phyloP scores from a whole-genome alignment of 345 rosid genomes.

The Citrus glauca region DNA sequence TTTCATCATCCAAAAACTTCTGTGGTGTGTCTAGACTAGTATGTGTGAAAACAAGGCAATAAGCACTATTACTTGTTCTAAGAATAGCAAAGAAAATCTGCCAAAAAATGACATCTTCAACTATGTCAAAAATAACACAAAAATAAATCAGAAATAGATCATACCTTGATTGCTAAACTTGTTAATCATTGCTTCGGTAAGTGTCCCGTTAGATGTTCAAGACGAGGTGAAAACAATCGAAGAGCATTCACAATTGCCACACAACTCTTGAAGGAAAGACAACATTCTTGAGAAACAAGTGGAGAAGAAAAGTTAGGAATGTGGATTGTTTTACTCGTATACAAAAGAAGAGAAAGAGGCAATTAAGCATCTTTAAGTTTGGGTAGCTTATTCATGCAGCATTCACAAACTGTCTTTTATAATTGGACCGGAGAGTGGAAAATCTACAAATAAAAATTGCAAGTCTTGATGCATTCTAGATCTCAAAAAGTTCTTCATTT shows the following conservation, averaged over 20 bases:
- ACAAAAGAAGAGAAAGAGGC: neutral
- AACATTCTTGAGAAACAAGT: slow-evolving; percentile 46
- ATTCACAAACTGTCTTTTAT: neutral
- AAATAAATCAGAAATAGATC: slow-evolving; percentile 1
- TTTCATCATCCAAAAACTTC: neutral
- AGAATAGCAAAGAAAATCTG: neutral
- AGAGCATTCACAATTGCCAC: slow-evolving; percentile 78
- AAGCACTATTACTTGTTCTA: neutral
- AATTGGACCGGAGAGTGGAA: neutral
- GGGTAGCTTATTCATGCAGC: neutral
- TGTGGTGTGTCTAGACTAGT: neutral
- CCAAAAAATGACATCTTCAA: neutral
- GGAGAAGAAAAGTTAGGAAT: too few relatives aligned
- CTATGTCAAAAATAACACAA: neutral
- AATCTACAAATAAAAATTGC: neutral
- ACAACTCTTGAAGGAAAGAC: slow-evolving; percentile 93
- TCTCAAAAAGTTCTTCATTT: too few relatives aligned
- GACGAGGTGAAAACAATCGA: slow-evolving; percentile 80
- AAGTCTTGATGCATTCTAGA: too few relatives aligned
- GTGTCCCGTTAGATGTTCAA: slow-evolving; percentile 28
- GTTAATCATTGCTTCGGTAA: slow-evolving; percentile 88
- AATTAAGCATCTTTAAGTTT: neutral
- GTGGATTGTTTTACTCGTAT: neutral
- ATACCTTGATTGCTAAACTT: slow-evolving; percentile 80
- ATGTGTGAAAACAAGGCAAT: neutral